Percentiles rank a stretch among this genome's conserved stretches.
Conservation (phyloP, 192 early-diverging fungal genomes). For the Diversispora epigaea region DNA sequence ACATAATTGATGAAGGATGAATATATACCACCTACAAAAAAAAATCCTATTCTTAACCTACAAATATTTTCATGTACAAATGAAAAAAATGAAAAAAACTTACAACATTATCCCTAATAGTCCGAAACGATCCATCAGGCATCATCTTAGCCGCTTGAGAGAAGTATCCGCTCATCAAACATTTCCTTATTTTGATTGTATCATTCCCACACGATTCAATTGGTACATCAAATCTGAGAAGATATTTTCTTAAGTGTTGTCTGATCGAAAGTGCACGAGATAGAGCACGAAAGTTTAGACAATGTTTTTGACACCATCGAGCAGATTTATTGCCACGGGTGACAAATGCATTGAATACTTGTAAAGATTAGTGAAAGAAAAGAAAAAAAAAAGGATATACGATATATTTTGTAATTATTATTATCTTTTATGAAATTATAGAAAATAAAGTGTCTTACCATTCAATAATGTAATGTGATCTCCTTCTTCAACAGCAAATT, state of each 20-base stretch:
- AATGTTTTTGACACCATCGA: conserved; percentile 86
- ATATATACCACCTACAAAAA: conserved; percentile 53
- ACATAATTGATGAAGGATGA: conserved; percentile 92
- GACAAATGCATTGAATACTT: conserved; percentile 79
- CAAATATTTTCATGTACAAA: background rate
- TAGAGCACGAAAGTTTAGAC: conserved; percentile 73
- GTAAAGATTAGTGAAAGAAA: conserved; percentile 30
- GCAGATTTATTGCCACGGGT: conserved; percentile 49
- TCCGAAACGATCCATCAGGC: conserved; percentile 66
- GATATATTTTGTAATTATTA: background rate
- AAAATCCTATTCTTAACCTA: background rate
- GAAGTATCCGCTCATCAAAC: conserved; percentile 74
- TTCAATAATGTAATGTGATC: conserved; percentile 61
- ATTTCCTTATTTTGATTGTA: conserved; percentile 56
- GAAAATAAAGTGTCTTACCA: conserved; percentile 29
- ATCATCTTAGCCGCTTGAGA: conserved; percentile 69
- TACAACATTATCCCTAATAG: conserved; percentile 62
- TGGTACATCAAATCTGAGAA: conserved; percentile 36
- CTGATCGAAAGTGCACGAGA: conserved; percentile 83
- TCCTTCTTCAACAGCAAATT: conserved; percentile 78
- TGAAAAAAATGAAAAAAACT: background rate
- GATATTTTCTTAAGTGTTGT: conserved; percentile 81
- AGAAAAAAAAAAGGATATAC: too few relatives aligned
- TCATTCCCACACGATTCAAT: conserved; percentile 33
- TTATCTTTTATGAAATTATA: background rate